These are phyloP conservation scores for Tremella mesenterica DNA, from an alignment of 768 basidiomycete species.

Conservation along the genomic window DNA sequence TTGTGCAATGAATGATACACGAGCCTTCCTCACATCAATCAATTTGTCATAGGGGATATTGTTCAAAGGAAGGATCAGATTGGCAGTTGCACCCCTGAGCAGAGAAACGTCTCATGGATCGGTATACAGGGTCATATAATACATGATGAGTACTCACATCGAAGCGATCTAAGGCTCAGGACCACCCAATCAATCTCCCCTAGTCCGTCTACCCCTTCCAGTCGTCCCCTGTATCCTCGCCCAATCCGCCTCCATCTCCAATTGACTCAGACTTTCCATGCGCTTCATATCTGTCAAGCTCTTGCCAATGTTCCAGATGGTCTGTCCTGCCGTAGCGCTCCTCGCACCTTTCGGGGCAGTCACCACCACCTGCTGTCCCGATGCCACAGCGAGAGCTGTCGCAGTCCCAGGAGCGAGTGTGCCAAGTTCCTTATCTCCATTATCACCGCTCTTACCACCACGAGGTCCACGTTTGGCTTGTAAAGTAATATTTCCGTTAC, in stretches of 20 bases:
- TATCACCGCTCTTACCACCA: constrained; percentile 13
- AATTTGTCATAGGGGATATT: too few relatives aligned
- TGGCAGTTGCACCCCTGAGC: too few relatives aligned
- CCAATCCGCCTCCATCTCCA: constrained; percentile 37
- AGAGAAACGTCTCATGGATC: too few relatives aligned
- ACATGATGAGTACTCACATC: too few relatives aligned
- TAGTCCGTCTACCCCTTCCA: constrained; percentile 22
- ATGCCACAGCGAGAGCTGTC: constrained; percentile 32
- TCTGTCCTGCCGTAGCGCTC: constrained; percentile 21
- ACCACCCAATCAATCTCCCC: too few relatives aligned
- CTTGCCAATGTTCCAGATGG: constrained; percentile 30
- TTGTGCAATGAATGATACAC: too few relatives aligned
- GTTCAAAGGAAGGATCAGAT: too few relatives aligned
- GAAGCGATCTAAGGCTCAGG: too few relatives aligned
- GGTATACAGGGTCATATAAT: too few relatives aligned
- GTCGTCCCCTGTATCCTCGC: constrained; percentile 33
- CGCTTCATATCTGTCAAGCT: constrained; percentile 35
- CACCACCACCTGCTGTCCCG: constrained; percentile 16
- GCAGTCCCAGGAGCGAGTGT: constrained; percentile 29
- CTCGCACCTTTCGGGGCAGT: constrained; percentile 10
- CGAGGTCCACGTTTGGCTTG: constrained; percentile 27
- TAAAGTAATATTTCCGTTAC: constrained; percentile 7
- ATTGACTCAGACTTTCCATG: constrained; percentile 29
- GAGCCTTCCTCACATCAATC: too few relatives aligned
- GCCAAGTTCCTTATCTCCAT: constrained; percentile 15